phyloP scores from a whole-genome alignment of 345 rosid genomes.

The Alliaria petiolata region DNA sequence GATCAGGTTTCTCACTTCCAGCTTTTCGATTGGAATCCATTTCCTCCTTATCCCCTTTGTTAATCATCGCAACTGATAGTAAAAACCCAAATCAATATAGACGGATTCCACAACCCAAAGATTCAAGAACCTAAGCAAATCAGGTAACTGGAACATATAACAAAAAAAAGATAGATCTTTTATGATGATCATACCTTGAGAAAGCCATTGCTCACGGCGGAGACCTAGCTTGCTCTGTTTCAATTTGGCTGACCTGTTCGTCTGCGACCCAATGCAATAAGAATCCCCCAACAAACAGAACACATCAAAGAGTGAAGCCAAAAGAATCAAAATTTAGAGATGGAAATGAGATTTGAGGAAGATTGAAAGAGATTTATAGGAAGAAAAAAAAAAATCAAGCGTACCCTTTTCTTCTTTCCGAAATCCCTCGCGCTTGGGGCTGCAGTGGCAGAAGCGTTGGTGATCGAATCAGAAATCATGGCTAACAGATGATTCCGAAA shows the following conservation, averaged over 20 bases:
- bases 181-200: slow-evolving; percentile 55
- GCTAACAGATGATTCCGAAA: slow-evolving; percentile 12
- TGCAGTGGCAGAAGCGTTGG: slow-evolving; percentile 44
- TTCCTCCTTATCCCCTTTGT: slow-evolving; percentile 55
- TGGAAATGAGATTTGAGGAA: background rate
- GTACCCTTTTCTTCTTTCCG: slow-evolving; percentile 76
- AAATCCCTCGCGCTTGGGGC: slow-evolving; percentile 55
- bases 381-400: background rate
- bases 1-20: slow-evolving; percentile 6
- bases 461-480: slow-evolving; percentile 73
- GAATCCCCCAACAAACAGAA: background rate
- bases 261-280: slow-evolving; percentile 41
- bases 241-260: slow-evolving; percentile 84
- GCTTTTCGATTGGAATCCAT: slow-evolving; percentile 21
- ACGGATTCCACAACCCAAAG: background rate
- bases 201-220: slow-evolving; percentile 98
- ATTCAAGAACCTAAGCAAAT: background rate
- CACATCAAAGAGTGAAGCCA: background rate
- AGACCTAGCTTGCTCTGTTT: slow-evolving; percentile 92
- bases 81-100: background rate
- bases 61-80: slow-evolving; percentile 45
- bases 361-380: background rate
- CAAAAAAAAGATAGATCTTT: background rate
- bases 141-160: background rate
- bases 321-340: background rate